phyloP scores from a whole-genome alignment of 2,329 filamentous ascomycete genomes.

The Aspergillus puulaauensis region DNA sequence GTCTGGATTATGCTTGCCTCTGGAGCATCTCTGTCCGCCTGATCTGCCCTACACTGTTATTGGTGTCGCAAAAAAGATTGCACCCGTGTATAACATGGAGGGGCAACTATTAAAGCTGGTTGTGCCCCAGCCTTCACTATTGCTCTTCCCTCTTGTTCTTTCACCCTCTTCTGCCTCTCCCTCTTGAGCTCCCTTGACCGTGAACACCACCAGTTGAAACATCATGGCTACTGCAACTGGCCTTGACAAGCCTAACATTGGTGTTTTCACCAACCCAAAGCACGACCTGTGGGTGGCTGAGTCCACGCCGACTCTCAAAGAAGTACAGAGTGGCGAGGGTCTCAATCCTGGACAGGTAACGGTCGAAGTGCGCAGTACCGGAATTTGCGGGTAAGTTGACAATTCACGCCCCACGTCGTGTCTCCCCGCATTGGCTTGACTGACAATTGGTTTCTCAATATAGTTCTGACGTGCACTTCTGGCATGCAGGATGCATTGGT shows the following conservation, averaged over 20 bases:
- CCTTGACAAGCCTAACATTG: slow-evolving; percentile 80
- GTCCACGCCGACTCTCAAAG: slow-evolving; percentile 72
- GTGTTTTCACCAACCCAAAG: slow-evolving; percentile 89
- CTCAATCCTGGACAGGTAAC: slow-evolving; percentile 83
- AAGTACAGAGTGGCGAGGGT: slow-evolving; percentile 65
- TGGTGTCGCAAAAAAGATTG: background rate
- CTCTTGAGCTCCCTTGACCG: background rate
- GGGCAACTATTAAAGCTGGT: slow-evolving; percentile 21
- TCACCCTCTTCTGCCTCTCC: background rate
- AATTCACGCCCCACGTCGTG: background rate
- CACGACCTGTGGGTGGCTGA: slow-evolving; percentile 89
- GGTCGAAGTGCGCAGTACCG: slow-evolving; percentile 86
- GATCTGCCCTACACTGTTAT: background rate
- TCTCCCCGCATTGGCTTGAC: background rate
- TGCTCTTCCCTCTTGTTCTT: background rate
- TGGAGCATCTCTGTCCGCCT: slow-evolving; percentile 3
- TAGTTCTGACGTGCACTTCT: slow-evolving; percentile 94
- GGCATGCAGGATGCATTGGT: slow-evolving; percentile 91
- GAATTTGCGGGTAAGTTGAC: slow-evolving; percentile 78
- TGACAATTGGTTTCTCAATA: slow-evolving; percentile 7
- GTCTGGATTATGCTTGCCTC: slow-evolving; percentile 9
- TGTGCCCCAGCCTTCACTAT: slow-evolving; percentile 1
- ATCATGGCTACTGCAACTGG: slow-evolving; percentile 32
- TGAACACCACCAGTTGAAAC: slow-evolving; percentile 4
- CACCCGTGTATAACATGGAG: slow-evolving; percentile 14